Evolutionary conservation across 306 rosid genomes (phyloP).

Genomic region (Comarum palustre): DNA sequence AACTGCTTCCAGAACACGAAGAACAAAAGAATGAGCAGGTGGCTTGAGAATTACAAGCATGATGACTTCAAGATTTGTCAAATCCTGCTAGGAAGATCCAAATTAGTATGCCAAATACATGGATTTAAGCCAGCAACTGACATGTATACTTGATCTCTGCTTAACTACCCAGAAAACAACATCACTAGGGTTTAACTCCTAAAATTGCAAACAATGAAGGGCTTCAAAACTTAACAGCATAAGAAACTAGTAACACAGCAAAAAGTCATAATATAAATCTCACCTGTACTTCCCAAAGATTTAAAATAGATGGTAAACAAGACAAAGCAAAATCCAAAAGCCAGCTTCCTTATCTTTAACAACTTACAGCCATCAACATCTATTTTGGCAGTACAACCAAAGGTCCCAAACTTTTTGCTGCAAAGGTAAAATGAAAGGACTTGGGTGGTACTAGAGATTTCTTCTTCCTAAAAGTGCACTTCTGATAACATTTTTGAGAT

Average conservation of each 20-base stretch:
- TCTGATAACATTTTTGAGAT: conserved; percentile 28
- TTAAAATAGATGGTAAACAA: conserved; percentile 38
- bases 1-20: not conserved
- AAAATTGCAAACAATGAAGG: not conserved
- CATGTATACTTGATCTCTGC: not conserved
- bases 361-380: conserved; percentile 41
- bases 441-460: conserved; percentile 41
- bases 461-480: conserved; percentile 42
- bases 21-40: not conserved
- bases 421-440: conserved; percentile 44
- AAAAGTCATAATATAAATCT: conserved; percentile 25
- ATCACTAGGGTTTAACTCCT: not conserved
- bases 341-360: conserved; percentile 36
- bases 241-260: conserved; percentile 9
- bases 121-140: not conserved
- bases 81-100: not conserved
- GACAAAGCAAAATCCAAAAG: conserved; percentile 48
- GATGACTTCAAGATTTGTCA: not conserved
- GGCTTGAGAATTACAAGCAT: not conserved
- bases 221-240: not conserved
- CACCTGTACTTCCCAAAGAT: conserved; percentile 33
- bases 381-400: conserved; percentile 38
- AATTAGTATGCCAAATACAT: not conserved
- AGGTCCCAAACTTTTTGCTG: conserved; percentile 36
- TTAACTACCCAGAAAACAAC: not conserved